Evolutionary conservation across 345 rosid genomes (phyloP).

Genomic region (Dovyalis caffra): DNA sequence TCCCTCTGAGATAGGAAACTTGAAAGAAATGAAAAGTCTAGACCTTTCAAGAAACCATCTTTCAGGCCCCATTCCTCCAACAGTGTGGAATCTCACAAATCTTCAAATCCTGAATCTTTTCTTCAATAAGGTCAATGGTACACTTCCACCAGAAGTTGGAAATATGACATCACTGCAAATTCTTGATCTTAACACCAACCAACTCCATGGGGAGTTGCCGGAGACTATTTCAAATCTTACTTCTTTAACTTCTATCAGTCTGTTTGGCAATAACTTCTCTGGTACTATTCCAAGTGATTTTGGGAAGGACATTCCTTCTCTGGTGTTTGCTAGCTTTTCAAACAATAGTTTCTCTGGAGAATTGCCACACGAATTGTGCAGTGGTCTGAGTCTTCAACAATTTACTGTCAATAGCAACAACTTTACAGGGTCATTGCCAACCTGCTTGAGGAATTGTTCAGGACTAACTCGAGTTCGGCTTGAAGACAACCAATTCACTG

Average conservation of each 20-base stretch:
- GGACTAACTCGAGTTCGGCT: slow-evolving; percentile 37
- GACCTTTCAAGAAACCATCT: slow-evolving; percentile 53
- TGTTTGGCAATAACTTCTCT: slow-evolving; percentile 50
- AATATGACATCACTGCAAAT: slow-evolving; percentile 36
- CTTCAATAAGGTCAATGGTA: slow-evolving; percentile 48
- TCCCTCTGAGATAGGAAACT: slow-evolving; percentile 47
- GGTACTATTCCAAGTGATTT: slow-evolving; percentile 50
- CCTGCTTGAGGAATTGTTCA: slow-evolving; percentile 54
- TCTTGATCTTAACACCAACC: slow-evolving; percentile 51
- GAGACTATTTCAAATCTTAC: slow-evolving; percentile 43
- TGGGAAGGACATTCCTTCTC: slow-evolving; percentile 49
- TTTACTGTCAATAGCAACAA: slow-evolving; percentile 44
- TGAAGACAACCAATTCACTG: slow-evolving; percentile 52
- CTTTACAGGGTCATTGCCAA: slow-evolving; percentile 56
- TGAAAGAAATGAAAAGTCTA: slow-evolving; percentile 20
- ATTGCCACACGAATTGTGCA: slow-evolving; percentile 55
- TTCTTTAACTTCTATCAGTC: slow-evolving; percentile 25
- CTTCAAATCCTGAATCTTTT: slow-evolving; percentile 42
- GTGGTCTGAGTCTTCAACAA: slow-evolving; percentile 32
- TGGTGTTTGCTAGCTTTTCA: slow-evolving; percentile 45
- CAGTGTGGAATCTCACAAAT: slow-evolving; percentile 46
- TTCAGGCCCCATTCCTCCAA: slow-evolving; percentile 49
- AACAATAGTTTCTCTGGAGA: slow-evolving; percentile 61
- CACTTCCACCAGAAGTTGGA: slow-evolving; percentile 51
- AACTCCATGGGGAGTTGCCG: slow-evolving; percentile 53